These are phyloP conservation scores for Aspergillus sparsus DNA, from an alignment of 495 filamentous ascomycete genomes.

Conservation along the genomic window DNA sequence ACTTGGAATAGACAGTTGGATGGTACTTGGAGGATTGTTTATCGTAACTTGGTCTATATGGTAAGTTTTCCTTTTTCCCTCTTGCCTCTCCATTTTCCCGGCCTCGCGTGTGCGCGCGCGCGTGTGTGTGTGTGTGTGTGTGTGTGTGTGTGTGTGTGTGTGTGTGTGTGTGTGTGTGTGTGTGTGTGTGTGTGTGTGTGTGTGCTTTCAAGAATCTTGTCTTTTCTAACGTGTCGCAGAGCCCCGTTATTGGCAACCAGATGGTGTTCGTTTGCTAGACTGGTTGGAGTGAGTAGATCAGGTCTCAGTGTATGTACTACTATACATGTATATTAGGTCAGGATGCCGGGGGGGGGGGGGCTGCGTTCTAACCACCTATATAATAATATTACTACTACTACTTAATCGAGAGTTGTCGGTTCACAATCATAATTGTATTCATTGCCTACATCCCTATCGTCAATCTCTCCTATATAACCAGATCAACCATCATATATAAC, in stretches of 20 bases:
- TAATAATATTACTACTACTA: background rate
- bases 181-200: background rate
- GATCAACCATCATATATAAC: too few relatives aligned
- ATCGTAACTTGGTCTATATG: slow-evolving; percentile 39
- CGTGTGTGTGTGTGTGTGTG: too few relatives aligned
- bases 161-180: too few relatives aligned
- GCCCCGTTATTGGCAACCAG: slow-evolving; percentile 9
- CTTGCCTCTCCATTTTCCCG: too few relatives aligned
- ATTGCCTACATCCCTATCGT: too few relatives aligned
- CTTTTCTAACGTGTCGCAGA: slow-evolving; percentile 2
- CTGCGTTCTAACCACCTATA: background rate
- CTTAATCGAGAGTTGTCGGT: background rate
- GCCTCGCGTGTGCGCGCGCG: too few relatives aligned
- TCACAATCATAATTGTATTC: too few relatives aligned
- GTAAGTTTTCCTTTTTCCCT: slow-evolving; percentile 20
- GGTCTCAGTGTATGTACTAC: too few relatives aligned
- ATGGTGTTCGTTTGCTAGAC: slow-evolving; percentile 7
- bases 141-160: too few relatives aligned
- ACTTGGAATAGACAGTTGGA: slow-evolving; percentile 20
- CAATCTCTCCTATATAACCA: too few relatives aligned
- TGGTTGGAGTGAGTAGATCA: background rate
- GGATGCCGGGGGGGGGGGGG: too few relatives aligned
- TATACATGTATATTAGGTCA: too few relatives aligned
- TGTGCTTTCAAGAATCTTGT: background rate
- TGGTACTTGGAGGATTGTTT: slow-evolving; percentile 26